Base-by-base conservation (phyloP, 2,329 filamentous ascomycete genomes). In the Phoma herbarum region DNA sequence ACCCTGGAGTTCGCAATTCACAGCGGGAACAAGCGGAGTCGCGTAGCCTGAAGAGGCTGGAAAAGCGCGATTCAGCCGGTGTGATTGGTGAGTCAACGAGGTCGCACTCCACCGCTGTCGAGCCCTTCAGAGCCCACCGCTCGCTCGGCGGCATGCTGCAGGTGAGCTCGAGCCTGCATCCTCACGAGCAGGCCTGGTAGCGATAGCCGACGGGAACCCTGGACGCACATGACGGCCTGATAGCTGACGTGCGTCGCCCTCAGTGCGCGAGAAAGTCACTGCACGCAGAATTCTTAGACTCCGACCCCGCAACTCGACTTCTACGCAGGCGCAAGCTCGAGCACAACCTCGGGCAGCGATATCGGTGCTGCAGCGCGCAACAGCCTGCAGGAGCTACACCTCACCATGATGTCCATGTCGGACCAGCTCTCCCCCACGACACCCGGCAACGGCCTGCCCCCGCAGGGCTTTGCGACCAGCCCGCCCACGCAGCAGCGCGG, bases 401-500 rank as follows among this genome's bases (percentile, higher is more conserved):
- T 47, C 46, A 43, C 22, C 57, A 52, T 55, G 26, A 60, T 60
- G 57, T 43, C 56, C 56, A 59, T 59, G 56, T 54, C 56, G 23
- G 56, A 59, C 50, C 56, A 60, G 47, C 57, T 60, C 52, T 72
- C 70, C 46, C 72, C 72, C 35, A 74, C 67, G 56, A 74, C 74
- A 39, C 73, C 73, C 28, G 69, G 62, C 26, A 45, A 62, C 43
- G 68, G 66, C 22, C 62, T 64, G 50, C 55, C 63, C 14, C 54
- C 65, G 48, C 73, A 74, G 47, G 63, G 64, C 25, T 69, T 75
- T 52, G 66, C 64, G 23, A 64, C 62, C 46, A 74, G 69, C 62
- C 73, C 75, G 41, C 67, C 68, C 42, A 72, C 66, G 58, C 66
- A 63, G 41, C 66, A 68, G 29, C 68, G 74, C 37, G 71, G 70